Evolutionary conservation across 495 filamentous ascomycete species (phyloP), one percentile per base, ranked within the genome.

Genomic region (Podospora appendiculata): DNA sequence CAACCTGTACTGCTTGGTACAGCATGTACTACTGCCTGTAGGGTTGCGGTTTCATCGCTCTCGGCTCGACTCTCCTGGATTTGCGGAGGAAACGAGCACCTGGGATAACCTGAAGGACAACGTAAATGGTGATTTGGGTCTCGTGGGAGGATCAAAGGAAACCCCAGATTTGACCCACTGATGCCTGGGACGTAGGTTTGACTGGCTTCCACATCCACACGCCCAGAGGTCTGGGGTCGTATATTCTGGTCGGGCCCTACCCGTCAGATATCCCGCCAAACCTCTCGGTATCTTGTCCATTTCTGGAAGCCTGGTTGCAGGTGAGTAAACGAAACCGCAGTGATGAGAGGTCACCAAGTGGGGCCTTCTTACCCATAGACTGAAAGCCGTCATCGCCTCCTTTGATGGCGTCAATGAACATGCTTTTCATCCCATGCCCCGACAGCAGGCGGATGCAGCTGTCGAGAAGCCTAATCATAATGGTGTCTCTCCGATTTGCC

Each of bases 241-340:
- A 25, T 8, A 17, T 18, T 13, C 42, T 25, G 2, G 42, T 14
- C 42, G 42, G 16, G 18, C 36, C 41, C 18, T 7, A 39, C 3
- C 4, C 14, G n/a, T 55, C 56, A 70, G 18, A 64, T 58, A 49
- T 65, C 58, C 45, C 66, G 64, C 73, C 73, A 77, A 41, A 71
- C 57, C 35, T 76, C 73, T 62, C 64, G 65, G 57, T 77, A 77
- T 55, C 59, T 68, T 32, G 72, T 71, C 73, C 73, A 77, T 56
- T 74, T 73, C 53, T 70, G 72, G 19, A 77, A 77, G 4, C 74
- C 74, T 76, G 25, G 32, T 1, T 16, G 16, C n/a, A 9, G 18
- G 19, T 53, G 13, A 48, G 50, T 32, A n/a, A 34, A 41, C 42
- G 33, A 52, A 43, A 44, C 25, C 25, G 25, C 25, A 25, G 2